Percentiles rank a stretch among this genome's conserved stretches.
Conservation (phyloP, 805 yeast species). For the Yarrowia porcina region DNA sequence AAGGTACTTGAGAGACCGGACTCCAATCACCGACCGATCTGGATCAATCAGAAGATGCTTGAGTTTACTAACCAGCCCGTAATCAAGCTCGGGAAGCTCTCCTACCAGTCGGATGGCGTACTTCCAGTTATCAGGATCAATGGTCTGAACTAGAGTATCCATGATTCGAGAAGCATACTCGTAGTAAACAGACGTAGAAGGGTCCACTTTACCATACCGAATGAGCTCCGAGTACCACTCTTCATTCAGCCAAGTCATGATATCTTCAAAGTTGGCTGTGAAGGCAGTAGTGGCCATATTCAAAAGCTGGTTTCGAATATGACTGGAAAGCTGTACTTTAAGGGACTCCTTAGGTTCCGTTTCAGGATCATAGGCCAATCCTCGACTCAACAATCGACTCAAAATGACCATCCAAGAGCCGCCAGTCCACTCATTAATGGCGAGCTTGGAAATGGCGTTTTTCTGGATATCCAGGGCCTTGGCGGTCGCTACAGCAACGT, state of each 20-base stretch:
- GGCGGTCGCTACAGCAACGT: conserved; percentile 20
- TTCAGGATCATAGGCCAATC: conserved; percentile 43
- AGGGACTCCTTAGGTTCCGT: neutral
- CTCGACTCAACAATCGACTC: conserved; percentile 79
- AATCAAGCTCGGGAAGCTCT: conserved; percentile 76
- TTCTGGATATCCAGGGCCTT: conserved; percentile 19
- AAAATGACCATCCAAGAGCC: conserved; percentile 76
- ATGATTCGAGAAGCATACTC: conserved; percentile 68
- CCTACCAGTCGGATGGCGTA: conserved; percentile 77
- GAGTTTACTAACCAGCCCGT: conserved; percentile 58
- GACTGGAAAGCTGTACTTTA: conserved; percentile 37
- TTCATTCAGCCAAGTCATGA: conserved; percentile 91
- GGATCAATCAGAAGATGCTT: conserved; percentile 83
- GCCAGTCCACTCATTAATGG: conserved; percentile 53
- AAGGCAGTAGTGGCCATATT: conserved; percentile 72
- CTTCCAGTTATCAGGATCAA: conserved; percentile 78
- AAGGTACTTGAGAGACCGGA: conserved; percentile 71
- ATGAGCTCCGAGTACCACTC: conserved; percentile 74
- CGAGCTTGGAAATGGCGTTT: conserved; percentile 35
- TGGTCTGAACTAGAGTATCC: conserved; percentile 76
- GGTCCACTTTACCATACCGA: conserved; percentile 30
- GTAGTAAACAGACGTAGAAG: conserved; percentile 45
- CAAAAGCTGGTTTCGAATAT: conserved; percentile 67
- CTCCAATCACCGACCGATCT: conserved; percentile 72
- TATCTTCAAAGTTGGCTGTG: conserved; percentile 64